phyloP scores from a whole-genome alignment of 2,329 filamentous ascomycete species.

The Bipolaris gigantea region DNA sequence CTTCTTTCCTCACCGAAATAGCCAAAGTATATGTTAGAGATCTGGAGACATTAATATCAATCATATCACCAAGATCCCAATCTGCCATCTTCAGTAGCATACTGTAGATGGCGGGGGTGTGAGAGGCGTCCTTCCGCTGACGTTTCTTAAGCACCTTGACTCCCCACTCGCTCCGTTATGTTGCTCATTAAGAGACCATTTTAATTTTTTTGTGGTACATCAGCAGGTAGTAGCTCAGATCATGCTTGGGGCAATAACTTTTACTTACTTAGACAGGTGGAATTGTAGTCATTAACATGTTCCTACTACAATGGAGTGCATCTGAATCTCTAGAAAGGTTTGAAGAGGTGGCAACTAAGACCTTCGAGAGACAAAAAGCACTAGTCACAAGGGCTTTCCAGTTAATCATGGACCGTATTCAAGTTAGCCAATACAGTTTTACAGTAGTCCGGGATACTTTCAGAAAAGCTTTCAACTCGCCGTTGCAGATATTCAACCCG shows the following conservation, averaged over 20 bases:
- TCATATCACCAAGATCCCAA: too few species aligned
- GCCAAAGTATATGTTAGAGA: too few species aligned
- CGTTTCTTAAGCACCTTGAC: slow-evolving; percentile 17
- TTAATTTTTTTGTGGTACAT: slow-evolving; percentile 16
- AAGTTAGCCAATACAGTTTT: slow-evolving; percentile 30
- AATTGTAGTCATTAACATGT: slow-evolving; percentile 31
- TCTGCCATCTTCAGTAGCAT: too few species aligned
- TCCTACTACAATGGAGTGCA: slow-evolving; percentile 29
- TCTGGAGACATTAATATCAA: too few species aligned
- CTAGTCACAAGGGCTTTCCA: slow-evolving; percentile 18
- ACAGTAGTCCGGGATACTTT: slow-evolving; percentile 30
- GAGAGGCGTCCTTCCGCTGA: slow-evolving; percentile 16
- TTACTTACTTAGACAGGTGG: slow-evolving; percentile 23
- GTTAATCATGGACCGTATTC: slow-evolving; percentile 25
- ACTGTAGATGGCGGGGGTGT: slow-evolving; percentile 19
- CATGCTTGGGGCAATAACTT: neutral
- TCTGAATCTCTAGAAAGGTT: slow-evolving; percentile 25
- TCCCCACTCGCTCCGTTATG: slow-evolving; percentile 1
- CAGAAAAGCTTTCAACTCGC: slow-evolving; percentile 10
- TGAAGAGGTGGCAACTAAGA: slow-evolving; percentile 24
- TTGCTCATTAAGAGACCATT: slow-evolving; percentile 9
- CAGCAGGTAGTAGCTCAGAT: slow-evolving; percentile 4
- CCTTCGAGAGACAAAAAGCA: slow-evolving; percentile 18
- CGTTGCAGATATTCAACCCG: slow-evolving; percentile 32
- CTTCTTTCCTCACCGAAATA: too few species aligned